Base-by-base conservation (phyloP, 306 rosid genomes). In the Fagus crenata region DNA sequence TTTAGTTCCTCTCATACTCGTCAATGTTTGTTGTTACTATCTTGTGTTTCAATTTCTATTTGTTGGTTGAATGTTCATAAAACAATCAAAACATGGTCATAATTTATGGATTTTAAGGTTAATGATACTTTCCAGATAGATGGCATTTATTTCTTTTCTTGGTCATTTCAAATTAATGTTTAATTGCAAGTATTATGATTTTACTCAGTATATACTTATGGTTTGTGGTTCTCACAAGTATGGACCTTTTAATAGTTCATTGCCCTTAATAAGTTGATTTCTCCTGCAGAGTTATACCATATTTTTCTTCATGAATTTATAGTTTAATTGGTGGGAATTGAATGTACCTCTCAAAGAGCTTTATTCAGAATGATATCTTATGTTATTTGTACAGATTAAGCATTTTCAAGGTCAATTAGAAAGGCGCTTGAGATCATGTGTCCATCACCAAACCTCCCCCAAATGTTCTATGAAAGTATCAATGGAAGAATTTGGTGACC, bases 401-500 rank as follows among this genome's bases (percentile, higher is more conserved):
- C 72, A 51, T n/a, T 8, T 67, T 42, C 73, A 67, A 6, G 71
- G 71, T 65, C 78, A 15, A 75, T 17, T 58, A 51, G 53, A 35
- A 55, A 85, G 54, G 28, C 53, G 69, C 74, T 39, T 33, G 1
- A 67, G 15, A 4, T 22, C n/a, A 41, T 28, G 49, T 71, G 55
- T 55, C 22, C 49, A 11, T 65, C 75, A 40, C 15, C 53, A 8
- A 75, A 40, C 76, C 15, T 54, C 49, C 7, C 55, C 74, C 31
- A 68, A 31, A 39, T 75, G 46, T 11, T 53, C 78, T 17, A 5
- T 53, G 79, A 81, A 73, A 81, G 82, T 37, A 4, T 63, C 81
- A 55, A 76, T 85, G 84, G 65, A 82, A 7, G 71, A 77, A 43
- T 78, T 49, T 58, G 79, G 73, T 2, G 85, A 75, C 68, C 72